phyloP scores from a whole-genome alignment of 2,329 filamentous ascomycete species.

The Fusarium burgessii region DNA sequence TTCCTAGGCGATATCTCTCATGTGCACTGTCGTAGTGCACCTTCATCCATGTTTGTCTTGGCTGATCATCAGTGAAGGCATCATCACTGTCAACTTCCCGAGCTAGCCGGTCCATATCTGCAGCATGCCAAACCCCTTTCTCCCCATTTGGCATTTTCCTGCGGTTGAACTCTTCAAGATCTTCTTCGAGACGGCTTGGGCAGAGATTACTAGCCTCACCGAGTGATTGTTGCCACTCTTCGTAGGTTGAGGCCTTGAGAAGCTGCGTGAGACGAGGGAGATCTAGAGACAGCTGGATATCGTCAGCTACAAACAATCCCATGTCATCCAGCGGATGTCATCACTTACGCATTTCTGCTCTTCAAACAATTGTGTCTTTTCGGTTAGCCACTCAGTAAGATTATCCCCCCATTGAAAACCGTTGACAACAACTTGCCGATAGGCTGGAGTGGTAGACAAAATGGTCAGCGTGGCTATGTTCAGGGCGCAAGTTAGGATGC shows the following conservation, averaged over 20 bases:
- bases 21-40: conserved; percentile 32
- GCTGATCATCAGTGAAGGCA: conserved; percentile 24
- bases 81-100: conserved; percentile 33
- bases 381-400: conserved; percentile 39
- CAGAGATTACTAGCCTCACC: conserved; percentile 6
- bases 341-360: conserved; percentile 39
- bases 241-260: conserved; percentile 26
- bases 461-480: conserved; percentile 39
- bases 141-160: background rate
- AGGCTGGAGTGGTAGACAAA: conserved; percentile 35
- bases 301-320: background rate
- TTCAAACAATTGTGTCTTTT: conserved; percentile 33
- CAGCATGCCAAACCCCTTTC: conserved; percentile 21
- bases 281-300: conserved; percentile 32
- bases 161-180: conserved; percentile 33
- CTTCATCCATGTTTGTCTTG: conserved; percentile 34
- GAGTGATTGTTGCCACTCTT: conserved; percentile 37
- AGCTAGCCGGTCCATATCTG: conserved; percentile 37
- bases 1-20: conserved; percentile 32
- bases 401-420: conserved; percentile 35
- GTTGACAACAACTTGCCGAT: conserved; percentile 38
- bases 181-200: conserved; percentile 30
- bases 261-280: conserved; percentile 28
- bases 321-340: too few species aligned
- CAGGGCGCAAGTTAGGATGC: conserved; percentile 11